Base-by-base conservation (phyloP, 192 early-diverging fungal species). In the Chytriomyces hyalinus region DNA sequence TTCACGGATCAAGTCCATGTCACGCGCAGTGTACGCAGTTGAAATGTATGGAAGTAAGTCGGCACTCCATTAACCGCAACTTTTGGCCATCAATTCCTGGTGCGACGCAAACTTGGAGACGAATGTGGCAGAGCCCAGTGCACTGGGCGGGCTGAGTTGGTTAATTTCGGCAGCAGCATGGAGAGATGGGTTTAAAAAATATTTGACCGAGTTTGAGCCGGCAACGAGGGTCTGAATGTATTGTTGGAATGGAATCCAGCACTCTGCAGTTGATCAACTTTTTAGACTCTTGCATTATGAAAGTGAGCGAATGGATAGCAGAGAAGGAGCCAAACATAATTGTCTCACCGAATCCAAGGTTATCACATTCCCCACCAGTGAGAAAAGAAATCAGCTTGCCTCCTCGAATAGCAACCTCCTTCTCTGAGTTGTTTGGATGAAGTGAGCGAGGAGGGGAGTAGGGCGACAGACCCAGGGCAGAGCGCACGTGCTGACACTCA, bases 1-100 rank as follows among this genome's bases (percentile, higher is more conserved):
- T 22, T 80, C 59, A 1, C 84, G 61, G 26, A 87, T 79, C 8
- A 75, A 6, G n/a, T 87, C 84, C 73, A 87, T 81, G 66, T 87
- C 86, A 10, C 82, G 53, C 0, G 82, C 83, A 26, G 80, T 82
- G 61, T 67, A 60, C 24, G 82, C 81, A 9, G 86, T 87, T 6
- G 82, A 78, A 17, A 87, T 50, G 68, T 72, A 82, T 11, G 73
- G 65, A 10, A 87, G 69, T 4, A 82, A 24, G 5, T 81, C 62
- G 1, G 36, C 76, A 15, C 71, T 70, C 70, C 78, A 63, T 68
- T 82, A 80, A 7, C 48, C 60, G 64, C 82, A 84, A 10, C 62
- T 47, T 15, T 47, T 48, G 28, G 62, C 69, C 0, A 28, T 49
- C 5, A 76, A 49, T 62, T 82, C 59, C 10, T 68, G 49, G 64